Conservation (phyloP, 2,329 filamentous ascomycete genomes). For the Xylariaceae sp. region DNA sequence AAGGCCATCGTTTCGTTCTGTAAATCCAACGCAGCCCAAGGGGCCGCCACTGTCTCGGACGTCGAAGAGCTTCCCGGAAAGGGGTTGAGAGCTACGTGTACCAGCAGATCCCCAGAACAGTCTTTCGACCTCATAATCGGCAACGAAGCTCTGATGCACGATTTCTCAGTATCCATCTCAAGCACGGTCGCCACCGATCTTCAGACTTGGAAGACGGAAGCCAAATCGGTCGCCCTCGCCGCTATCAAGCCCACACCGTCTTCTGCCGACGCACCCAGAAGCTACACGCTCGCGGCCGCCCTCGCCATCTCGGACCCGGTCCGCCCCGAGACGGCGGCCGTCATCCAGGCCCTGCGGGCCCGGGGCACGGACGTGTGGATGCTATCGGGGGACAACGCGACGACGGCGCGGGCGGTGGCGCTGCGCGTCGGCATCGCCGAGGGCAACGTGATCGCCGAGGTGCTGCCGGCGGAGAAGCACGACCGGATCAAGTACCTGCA, state of each 20-base stretch:
- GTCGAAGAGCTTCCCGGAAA: constrained; percentile 72
- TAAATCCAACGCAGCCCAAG: constrained; percentile 38
- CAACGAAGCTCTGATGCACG: constrained; percentile 70
- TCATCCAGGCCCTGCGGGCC: constrained; percentile 66
- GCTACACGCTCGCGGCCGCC: constrained; percentile 62
- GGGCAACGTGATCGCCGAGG: constrained; percentile 80
- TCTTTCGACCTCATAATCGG: constrained; percentile 64
- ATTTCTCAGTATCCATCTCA: constrained; percentile 47
- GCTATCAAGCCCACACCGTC: constrained; percentile 43
- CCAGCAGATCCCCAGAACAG: constrained; percentile 34
- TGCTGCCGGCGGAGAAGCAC: constrained; percentile 82
- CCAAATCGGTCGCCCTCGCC: constrained; percentile 65
- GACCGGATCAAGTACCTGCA: constrained; percentile 69
- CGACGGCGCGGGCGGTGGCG: constrained; percentile 81
- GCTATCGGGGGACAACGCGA: constrained; percentile 88
- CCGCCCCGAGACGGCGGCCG: constrained; percentile 68
- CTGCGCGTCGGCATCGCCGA: constrained; percentile 72
- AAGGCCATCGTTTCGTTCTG: constrained; percentile 70
- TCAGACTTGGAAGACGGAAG: constrained; percentile 61
- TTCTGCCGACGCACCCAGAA: constrained; percentile 9
- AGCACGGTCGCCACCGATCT: constrained; percentile 42
- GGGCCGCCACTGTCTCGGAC: constrained; percentile 38
- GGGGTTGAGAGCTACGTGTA: constrained; percentile 64
- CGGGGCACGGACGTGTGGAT: constrained; percentile 80
- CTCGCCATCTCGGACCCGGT: constrained; percentile 83